Evolutionary conservation across 2,329 filamentous ascomycete genomes (phyloP), one percentile per base, ranked within the genome.

Genomic region (Tolypocladium pustulatum): DNA sequence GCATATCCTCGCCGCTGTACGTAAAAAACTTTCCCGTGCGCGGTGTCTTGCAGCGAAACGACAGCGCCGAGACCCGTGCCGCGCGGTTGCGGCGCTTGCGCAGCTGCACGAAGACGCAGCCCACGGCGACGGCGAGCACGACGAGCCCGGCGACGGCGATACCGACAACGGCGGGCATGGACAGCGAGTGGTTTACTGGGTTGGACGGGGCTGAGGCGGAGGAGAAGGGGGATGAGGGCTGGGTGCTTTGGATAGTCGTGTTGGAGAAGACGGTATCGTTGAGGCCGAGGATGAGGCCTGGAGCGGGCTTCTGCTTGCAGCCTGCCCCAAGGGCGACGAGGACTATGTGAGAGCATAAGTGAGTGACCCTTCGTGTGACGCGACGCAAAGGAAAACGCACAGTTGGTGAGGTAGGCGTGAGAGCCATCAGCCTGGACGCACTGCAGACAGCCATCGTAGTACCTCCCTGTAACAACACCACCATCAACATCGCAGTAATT

Each of bases 291-390:
- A 69, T 56, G 2, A 61, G 66, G 1, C 73, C 73, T 1, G 71
- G 60, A 0, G 70, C 60, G 0, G 79, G 79, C 37, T 74, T 71
- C 61, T 83, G 78, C 40, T 71, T 67, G 62, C 81, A 84, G 53
- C 76, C 81, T 3, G 79, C 78, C 62, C 78, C 71, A 4, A 84
- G 71, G 10, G 80, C 80, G 5, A 79, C 67, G 55, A 84, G 71
- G 61, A 77, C 80, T 82, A 10, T 8, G 17, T 4, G 52, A 13
- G 4, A 0, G 10, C 55, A 58, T 9, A 9, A 51, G 12, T 30
- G 5, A 22, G 9, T 9, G 10, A 0, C 20, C n/a, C 9, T 20
- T n/a, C 9, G 4, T 32, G 22, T 7, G 30, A 12, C 27, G 40
- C 27, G 36, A 51, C n/a, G 4, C 34, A 55, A 30, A 13, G 2